A percentile compares a stretch with the other conserved stretches of the same genome.
Conservation (phyloP, 495 filamentous ascomycete genomes). For the Chaetomidium leptoderma region DNA sequence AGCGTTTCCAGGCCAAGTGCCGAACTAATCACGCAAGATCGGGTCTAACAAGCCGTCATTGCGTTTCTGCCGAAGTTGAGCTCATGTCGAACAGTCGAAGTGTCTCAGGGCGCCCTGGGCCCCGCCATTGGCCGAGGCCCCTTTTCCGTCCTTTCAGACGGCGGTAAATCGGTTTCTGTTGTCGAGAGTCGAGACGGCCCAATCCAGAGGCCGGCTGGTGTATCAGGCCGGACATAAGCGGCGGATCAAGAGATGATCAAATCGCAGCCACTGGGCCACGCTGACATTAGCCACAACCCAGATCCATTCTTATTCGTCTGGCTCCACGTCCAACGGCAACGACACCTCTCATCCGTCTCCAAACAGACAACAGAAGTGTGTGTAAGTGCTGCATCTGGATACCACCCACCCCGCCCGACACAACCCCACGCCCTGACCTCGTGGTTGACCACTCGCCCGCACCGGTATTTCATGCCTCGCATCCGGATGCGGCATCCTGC, state of each 20-base stretch:
- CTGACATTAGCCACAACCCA: not conserved
- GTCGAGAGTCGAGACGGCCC: constrained; percentile 1
- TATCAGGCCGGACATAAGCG: constrained; percentile 11
- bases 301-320: not conserved
- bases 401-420: not conserved
- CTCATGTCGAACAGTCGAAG: not conserved
- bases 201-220: constrained; percentile 5
- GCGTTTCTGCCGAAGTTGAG: not conserved
- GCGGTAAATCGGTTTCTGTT: constrained; percentile 14
- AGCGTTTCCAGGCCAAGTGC: not conserved
- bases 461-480: not conserved
- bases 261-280: not conserved
- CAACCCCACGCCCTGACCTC: not conserved
- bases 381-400: not conserved
- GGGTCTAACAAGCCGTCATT: not conserved
- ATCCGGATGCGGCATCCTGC: not conserved
- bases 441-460: not conserved
- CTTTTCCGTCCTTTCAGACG: not conserved
- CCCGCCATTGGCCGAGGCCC: constrained; percentile 10
- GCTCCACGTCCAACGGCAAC: no score
- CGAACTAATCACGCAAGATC: not conserved
- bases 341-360: no score
- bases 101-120: not conserved
- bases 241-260: constrained; percentile 10
- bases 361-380: not conserved